Conservation (phyloP, 2,329 filamentous ascomycete species). For the Coniochaeta prunicola region DNA sequence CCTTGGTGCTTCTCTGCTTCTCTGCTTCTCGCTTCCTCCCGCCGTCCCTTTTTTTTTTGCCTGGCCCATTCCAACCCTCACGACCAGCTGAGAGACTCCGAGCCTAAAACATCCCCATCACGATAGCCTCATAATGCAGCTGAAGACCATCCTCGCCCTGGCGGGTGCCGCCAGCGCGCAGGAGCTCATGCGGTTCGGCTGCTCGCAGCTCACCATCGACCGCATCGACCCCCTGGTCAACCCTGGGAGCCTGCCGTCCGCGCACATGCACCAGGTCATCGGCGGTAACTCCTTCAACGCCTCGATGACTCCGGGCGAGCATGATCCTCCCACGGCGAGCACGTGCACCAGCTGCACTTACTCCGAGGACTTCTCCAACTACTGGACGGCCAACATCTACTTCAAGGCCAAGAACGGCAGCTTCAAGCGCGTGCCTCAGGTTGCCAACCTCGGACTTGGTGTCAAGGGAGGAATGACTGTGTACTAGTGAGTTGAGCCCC, state of each 20-base stretch:
- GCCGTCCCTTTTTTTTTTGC: background rate
- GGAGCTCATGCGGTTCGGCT: slow-evolving; percentile 15
- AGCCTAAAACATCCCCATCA: too few relatives aligned
- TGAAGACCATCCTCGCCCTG: slow-evolving; percentile 5
- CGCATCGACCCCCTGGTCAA: slow-evolving; percentile 22
- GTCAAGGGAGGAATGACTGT: slow-evolving; percentile 26
- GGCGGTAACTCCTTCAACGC: slow-evolving; percentile 32
- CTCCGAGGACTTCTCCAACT: slow-evolving; percentile 26
- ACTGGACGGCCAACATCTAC: slow-evolving; percentile 24
- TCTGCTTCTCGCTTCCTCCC: background rate
- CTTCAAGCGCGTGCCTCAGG: slow-evolving; percentile 26
- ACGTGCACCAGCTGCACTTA: slow-evolving; percentile 21
- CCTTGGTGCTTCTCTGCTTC: background rate
- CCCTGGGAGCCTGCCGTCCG: slow-evolving; percentile 24
- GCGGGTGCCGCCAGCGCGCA: slow-evolving; percentile 4
- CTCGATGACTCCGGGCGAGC: slow-evolving; percentile 19
- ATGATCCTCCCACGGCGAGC: slow-evolving; percentile 7
- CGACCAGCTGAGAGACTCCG: too few relatives aligned
- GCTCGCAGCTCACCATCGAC: slow-evolving; percentile 17
- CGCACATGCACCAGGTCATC: slow-evolving; percentile 30
- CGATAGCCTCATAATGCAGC: slow-evolving; percentile 5
- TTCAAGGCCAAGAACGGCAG: slow-evolving; percentile 18
- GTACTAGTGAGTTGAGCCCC: slow-evolving; percentile 19
- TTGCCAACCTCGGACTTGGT: slow-evolving; percentile 24
- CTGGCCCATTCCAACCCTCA: background rate